Evolutionary conservation across 1,284 basidiomycete species (phyloP), one percentile per base, ranked within the genome.

Genomic region (Papiliotrema terrestris): DNA sequence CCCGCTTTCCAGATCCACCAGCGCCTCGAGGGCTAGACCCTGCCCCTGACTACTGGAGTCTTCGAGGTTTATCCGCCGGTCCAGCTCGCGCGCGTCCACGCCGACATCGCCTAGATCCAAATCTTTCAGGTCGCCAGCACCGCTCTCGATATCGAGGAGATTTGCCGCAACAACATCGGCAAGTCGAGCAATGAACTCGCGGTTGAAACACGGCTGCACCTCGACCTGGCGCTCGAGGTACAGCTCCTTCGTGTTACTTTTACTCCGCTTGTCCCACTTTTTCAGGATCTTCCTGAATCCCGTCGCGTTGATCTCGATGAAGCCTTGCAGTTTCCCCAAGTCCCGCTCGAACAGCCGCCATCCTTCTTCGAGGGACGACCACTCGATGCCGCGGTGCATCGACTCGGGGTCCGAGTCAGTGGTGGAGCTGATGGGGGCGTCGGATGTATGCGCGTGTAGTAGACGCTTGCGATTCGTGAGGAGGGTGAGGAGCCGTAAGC

Each of bases 241-340:
- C 13, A 98, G 82, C 73, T 99, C 96, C 76, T 96, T 98, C 17
- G 89, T 98, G 36, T 87, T 88, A 15, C 88, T 93, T 62, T 89
- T 98, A 39, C 89, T 93, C 54, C 91, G 84, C 78, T 98, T 99
- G 79, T 98, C 96, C 84, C 93, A 99, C 74, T 99, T 99, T 71
- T 99, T 98, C 60, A 98, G 78, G 52, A 99, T 98, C 77, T 98
- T 98, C 50, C 95, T 85, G 76, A 98, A 98, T 2, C 94, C 96
- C 3, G 87, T 94, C 1, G 91, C 96, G 74, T 98, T 99, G 71
- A 98, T 89, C 77, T 99, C 96, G 65, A 99, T 87, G 70, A 96
- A 99, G 77, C 91, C 91, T 84, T 96, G 91, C 36, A 98, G 81
- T 80, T 98, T 97, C 55, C 87, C 86, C n/a, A 99, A 81, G 80